Evolutionary conservation across 176 grass and related monocot species (phyloP).

Genomic region (Pontederia crassipes): DNA sequence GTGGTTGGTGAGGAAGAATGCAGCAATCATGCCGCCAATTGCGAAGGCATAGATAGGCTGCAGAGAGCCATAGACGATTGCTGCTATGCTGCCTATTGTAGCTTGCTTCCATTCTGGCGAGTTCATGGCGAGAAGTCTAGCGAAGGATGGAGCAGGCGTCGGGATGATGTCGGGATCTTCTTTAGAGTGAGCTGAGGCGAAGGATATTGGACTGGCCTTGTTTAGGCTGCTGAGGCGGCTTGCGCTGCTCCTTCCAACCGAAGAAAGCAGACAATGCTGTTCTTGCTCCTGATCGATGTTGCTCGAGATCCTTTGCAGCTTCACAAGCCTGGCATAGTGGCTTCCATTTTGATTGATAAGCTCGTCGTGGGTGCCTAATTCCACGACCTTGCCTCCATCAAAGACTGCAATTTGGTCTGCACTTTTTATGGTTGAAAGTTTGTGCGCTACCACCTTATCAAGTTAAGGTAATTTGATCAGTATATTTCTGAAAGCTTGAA

Average conservation of each 20-base stretch:
- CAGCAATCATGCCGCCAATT: constrained; percentile 86
- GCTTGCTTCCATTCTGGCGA: constrained; percentile 90
- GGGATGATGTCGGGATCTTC: constrained; percentile 1
- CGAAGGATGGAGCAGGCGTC: constrained; percentile 62
- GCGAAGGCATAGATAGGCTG: constrained; percentile 89
- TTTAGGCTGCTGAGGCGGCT: constrained; percentile 77
- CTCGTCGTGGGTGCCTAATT: constrained; percentile 91
- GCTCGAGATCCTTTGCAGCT: constrained; percentile 87
- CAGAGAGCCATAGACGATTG: constrained; percentile 75
- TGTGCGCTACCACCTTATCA: constrained; percentile 91
- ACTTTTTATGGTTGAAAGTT: constrained; percentile 91
- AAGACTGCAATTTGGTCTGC: constrained; percentile 91
- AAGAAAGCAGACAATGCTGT: constrained; percentile 41
- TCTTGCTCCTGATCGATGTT: constrained; percentile 88
- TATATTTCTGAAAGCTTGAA: neutral
- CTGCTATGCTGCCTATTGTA: constrained; percentile 56
- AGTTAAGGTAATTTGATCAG: neutral
- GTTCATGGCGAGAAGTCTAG: constrained; percentile 94
- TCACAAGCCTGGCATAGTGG: constrained; percentile 77
- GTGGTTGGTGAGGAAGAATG: constrained; percentile 73
- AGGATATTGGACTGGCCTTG: constrained; percentile 69
- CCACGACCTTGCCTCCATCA: constrained; percentile 65
- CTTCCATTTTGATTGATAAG: constrained; percentile 51
- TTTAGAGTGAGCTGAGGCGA: constrained; percentile 19
- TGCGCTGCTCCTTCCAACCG: constrained; percentile 59